Conservation (phyloP, 2,329 filamentous ascomycete species). For the Penicillium sp. region DNA sequence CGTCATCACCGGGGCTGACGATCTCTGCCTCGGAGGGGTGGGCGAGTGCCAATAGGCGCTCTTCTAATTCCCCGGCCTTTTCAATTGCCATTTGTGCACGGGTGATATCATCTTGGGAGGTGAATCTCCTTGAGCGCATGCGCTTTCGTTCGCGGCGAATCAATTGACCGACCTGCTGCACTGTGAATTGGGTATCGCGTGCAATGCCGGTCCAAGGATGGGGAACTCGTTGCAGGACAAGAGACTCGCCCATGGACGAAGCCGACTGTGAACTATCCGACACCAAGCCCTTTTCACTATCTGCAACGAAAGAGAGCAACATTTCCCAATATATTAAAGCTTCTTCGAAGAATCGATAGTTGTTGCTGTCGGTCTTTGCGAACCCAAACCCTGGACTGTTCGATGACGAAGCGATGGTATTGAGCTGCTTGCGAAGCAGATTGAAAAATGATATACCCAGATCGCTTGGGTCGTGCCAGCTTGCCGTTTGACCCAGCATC, state of each 20-base stretch:
- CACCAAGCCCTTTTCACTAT: constrained; percentile 39
- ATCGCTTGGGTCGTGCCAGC: constrained; percentile 61
- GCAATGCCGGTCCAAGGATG: constrained; percentile 45
- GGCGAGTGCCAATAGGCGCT: constrained; percentile 49
- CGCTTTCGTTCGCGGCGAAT: constrained; percentile 40
- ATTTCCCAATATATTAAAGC: constrained; percentile 62
- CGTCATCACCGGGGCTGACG: constrained; percentile 53
- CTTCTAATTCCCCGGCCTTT: constrained; percentile 47
- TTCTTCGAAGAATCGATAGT: constrained; percentile 58
- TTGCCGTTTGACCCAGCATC: constrained; percentile 61
- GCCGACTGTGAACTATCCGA: constrained; percentile 19
- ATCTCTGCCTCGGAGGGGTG: constrained; percentile 52
- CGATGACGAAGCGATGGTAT: constrained; percentile 38
- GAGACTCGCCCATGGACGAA: constrained; percentile 26
- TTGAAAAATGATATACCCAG: constrained; percentile 58
- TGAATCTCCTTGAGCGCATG: constrained; percentile 38
- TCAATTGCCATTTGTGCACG: constrained; percentile 38
- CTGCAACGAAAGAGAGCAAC: constrained; percentile 57
- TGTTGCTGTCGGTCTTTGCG: constrained; percentile 35
- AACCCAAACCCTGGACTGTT: constrained; percentile 6
- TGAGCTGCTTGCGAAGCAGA: constrained; percentile 42
- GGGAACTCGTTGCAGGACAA: constrained; percentile 38
- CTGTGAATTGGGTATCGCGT: constrained; percentile 38
- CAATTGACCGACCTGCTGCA: constrained; percentile 50
- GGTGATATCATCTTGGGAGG: constrained; percentile 37